These are phyloP conservation scores for Arabidopsis lyrata DNA, from an alignment of 441 rosid genomes.

Conservation along the genomic window DNA sequence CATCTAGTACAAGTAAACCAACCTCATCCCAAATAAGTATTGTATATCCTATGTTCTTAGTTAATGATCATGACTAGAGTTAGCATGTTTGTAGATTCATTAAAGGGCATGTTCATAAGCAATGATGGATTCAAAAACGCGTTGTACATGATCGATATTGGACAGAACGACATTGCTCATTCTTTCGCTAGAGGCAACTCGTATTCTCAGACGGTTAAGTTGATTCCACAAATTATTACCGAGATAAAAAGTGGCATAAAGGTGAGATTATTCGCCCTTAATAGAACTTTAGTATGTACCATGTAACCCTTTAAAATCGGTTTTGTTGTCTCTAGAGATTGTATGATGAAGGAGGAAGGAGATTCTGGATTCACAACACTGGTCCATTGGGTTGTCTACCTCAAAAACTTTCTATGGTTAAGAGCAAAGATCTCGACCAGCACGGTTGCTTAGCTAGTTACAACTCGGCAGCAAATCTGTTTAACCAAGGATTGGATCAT, in stretches of 20 bases:
- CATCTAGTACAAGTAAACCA: conserved; percentile 44
- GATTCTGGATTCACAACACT: conserved; percentile 86
- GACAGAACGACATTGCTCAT: conserved; percentile 79
- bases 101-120: conserved; percentile 36
- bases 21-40: conserved; percentile 3
- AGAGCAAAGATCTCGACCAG: conserved; percentile 55
- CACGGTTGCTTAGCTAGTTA: conserved; percentile 67
- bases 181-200: conserved; percentile 59
- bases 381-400: conserved; percentile 89
- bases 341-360: conserved; percentile 71
- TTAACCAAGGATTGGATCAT: conserved; percentile 57
- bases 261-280: conserved; percentile 37
- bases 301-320: not conserved
- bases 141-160: conserved; percentile 77
- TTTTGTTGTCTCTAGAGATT: conserved; percentile 46
- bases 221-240: conserved; percentile 53
- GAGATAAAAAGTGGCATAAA: conserved; percentile 55
- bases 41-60: conserved; percentile 19
- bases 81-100: conserved; percentile 9
- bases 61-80: not conserved
- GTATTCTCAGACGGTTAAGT: conserved; percentile 48
- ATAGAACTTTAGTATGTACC: not conserved
- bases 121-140: conserved; percentile 64
- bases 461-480: conserved; percentile 65
- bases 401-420: conserved; percentile 63